Evolutionary conservation across 1,284 basidiomycete genomes (phyloP).

Genomic region (Heterobasidion occidentale): DNA sequence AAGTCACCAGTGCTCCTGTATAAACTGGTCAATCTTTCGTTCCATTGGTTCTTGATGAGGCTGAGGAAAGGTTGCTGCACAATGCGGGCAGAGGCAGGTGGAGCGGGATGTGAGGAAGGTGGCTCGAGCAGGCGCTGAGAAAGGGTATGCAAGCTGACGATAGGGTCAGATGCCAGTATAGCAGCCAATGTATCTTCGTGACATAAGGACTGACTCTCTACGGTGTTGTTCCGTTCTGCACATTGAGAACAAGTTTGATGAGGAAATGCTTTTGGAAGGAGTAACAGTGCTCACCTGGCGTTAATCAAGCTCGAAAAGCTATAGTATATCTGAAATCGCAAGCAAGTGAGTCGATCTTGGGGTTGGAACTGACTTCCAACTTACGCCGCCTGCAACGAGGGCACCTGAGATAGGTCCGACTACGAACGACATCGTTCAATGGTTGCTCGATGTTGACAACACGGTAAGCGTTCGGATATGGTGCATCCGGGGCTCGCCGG

Average conservation of each 20-base stretch:
- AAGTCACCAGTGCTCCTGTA: slow-evolving; percentile 32
- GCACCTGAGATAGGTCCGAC: slow-evolving; percentile 2
- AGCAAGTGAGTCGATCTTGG: neutral
- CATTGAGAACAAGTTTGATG: neutral
- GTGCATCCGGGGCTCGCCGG: no score
- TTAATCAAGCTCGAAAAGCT: slow-evolving; percentile 53
- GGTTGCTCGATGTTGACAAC: neutral
- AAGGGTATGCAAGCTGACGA: slow-evolving; percentile 36
- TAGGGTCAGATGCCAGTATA: neutral
- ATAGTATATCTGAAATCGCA: slow-evolving; percentile 41
- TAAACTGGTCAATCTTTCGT: slow-evolving; percentile 35
- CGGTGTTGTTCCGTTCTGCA: slow-evolving; percentile 41
- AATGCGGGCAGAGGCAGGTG: slow-evolving; percentile 42
- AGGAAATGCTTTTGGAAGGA: slow-evolving; percentile 5
- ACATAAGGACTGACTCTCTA: slow-evolving; percentile 34
- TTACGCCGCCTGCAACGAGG: slow-evolving; percentile 4
- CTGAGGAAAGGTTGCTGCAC: slow-evolving; percentile 32
- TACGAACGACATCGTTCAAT: slow-evolving; percentile 1
- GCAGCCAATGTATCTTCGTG: neutral
- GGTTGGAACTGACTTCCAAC: neutral
- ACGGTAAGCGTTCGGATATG: neutral
- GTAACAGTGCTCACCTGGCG: slow-evolving; percentile 26
- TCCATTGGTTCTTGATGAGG: slow-evolving; percentile 43
- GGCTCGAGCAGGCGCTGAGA: slow-evolving; percentile 39
- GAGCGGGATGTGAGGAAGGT: slow-evolving; percentile 32